Evolutionary conservation across 345 rosid species (phyloP), one percentile per base, ranked within the genome.

Genomic region (Hibiscus mutabilis): DNA sequence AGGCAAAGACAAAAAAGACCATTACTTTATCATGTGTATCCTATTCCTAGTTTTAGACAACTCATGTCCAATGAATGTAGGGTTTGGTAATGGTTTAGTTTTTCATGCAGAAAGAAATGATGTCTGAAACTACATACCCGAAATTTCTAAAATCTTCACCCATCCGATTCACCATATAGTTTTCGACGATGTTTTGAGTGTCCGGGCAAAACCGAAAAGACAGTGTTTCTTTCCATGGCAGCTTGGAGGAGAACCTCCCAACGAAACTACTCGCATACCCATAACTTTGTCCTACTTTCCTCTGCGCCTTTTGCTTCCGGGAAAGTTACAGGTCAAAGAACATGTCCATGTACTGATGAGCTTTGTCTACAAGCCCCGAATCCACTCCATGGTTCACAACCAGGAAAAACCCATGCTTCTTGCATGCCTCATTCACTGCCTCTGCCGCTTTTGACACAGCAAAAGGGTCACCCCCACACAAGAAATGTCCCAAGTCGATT

Each of bases 151-250:
- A 94, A 55, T 69, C 86, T 53, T 77, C 84, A 5, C 98, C 98
- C 90, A 91, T 77, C 71, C 19, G 60, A 22, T 78, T 42, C 22
- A 42, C 62, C 63, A 89, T 78, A 75, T 88, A 93, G 27, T 88
- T 81, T 72, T 83, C 60, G 16, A 93, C 76, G 13, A 63, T 79
- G 4, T 76, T 29, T 16, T 57, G 33, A 13, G 70, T 57, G 47
- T 80, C 88, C 0, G 78, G 87, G 0, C 79, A 82, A 64, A 80
- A 87, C 31, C 77, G 63, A 81, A 94, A 88, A 44, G 98, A 87
- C 9, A 94, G 80, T 0, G 98, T 94, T 77, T 94, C 98, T 63
- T 94, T 94, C 98, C 97, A 94, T 0, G 98, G 98, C 70, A 94
- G 89, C 75, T 87, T 94, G 13, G 88, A 82, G 19, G 87, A 77